Base-by-base conservation (phyloP, 257 asterid genomes). In the Solanum bukasovii region DNA sequence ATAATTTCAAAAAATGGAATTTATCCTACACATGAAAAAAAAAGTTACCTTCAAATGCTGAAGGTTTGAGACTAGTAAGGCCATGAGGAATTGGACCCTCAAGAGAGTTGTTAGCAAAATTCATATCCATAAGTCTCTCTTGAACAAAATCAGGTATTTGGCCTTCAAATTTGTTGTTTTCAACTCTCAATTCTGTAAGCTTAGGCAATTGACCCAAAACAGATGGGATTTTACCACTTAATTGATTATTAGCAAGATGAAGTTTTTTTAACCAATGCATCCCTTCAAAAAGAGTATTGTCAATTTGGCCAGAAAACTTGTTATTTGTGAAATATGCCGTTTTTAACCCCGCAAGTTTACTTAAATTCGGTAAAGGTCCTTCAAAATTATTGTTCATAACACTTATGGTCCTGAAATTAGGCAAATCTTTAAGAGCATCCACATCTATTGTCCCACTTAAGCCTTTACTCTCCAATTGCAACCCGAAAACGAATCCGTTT, bases 191-290 rank as follows among this genome's bases (percentile, higher is more conserved):
- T 87, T 94, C 96, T 10, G 88, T 87, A 40, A 95, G 91, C 91
- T 46, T 91, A 29, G 94, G 93, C 90, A 91, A 63, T 7, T 72
- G 13, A 5, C 91, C 90, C 70, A 94, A 68, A 0, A 91, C 40
- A 0, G 59, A 20, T 5, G 98, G 98, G 40, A 95, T 93, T 7
- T 61, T 18, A 12, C 98, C 98, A 4, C 89, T 40, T 1, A 95
- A 88, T 68, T 84, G 65, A 74, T 95, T 95, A 72, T 90, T 84
- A 3, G 91, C 92, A 89, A 95, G 61, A 87, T 94, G 91, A 79
- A 95, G 90, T 67, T 92, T 95, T 94, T 93, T 95, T 83, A 95
- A 82, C 1, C 90, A 90, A 7, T 29, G 7, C 96, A 94, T 92
- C 87, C 93, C 91, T 4, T 72, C 29, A 27, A 95, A 95, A 25